Conservation (phyloP, 192 early-diverging fungal genomes). For the Rhizoclosmatium sp. region DNA sequence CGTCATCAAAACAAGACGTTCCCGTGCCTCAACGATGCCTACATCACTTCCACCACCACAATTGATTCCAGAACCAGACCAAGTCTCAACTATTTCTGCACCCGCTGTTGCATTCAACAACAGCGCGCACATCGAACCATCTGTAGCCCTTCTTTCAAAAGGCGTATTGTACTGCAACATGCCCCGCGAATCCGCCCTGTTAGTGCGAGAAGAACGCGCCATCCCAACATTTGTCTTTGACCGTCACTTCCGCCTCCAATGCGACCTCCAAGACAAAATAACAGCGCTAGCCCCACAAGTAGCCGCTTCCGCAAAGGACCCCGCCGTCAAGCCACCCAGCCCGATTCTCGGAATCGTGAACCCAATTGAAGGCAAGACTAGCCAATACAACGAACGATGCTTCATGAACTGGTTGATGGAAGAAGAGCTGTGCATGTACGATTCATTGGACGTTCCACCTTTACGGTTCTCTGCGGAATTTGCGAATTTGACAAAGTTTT, state of each 20-base stretch:
- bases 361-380: background rate
- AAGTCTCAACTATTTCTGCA: background rate
- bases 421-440: slow-evolving; percentile 14
- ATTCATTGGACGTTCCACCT: slow-evolving; percentile 9
- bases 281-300: background rate
- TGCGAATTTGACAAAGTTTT: background rate
- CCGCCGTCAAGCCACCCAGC: background rate
- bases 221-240: slow-evolving; percentile 26
- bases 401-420: slow-evolving; percentile 21
- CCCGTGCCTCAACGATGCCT: slow-evolving; percentile 11
- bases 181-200: background rate
- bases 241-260: slow-evolving; percentile 24
- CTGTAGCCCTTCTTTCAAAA: slow-evolving; percentile 12
- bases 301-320: background rate
- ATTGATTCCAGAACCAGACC: background rate
- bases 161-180: slow-evolving; percentile 26
- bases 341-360: background rate
- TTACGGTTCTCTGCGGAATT: slow-evolving; percentile 24
- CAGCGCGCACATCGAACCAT: slow-evolving; percentile 4
- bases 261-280: slow-evolving; percentile 15
- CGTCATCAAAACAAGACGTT: background rate
- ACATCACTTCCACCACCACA: background rate
- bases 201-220: background rate
- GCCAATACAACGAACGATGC: background rate
- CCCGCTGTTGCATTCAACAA: background rate